Evolutionary conservation across 352 stramenopile species (phyloP), one percentile per base, ranked within the genome.

Genomic region (Globisporangium mamillatum): DNA sequence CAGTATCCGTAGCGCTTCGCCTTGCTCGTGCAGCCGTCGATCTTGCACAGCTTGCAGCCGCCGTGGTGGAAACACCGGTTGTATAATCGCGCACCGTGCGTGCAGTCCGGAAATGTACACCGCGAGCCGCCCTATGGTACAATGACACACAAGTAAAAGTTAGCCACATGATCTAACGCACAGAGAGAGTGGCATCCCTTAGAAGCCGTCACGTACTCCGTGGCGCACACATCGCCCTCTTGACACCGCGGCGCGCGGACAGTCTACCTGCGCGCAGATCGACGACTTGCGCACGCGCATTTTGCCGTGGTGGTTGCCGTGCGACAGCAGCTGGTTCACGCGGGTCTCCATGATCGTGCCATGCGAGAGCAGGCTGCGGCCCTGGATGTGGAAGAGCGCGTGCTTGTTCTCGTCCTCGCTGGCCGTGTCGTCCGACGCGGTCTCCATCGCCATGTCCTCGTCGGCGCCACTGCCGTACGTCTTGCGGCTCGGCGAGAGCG

Each of bases 1-100:
- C 82, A 89, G 71, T 86, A 86, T 60, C 80, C 79, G 60, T 86
- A 88, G n/a, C 79, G 80, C 73, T 91, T 91, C 55, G 82, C 82
- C 68, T 87, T 86, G 60, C 79, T 87, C 25, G 77, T 89, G 67
- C 82, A 89, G 20, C 82, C 82, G 4, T 73, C 69, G 44, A 88
- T 74, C 67, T 85, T 89, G 74, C 82, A 91, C 14, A 84, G 67
- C 69, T 85, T 88, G 67, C 76, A 89, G 53, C 82, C 82, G 41
- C 82, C 82, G 64, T 90, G 82, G 60, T 89, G 81, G 70, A 88
- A 89, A 60, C 81, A 89, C 10, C 79, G 78, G 66, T 88, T 89
- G 71, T 89, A 87, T 60, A 89, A 34, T 7, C 78, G 73, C 44
- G 79, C 81, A 55, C 81, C 78, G 61, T 89, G 77, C 34, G 78